A percentile compares a stretch with the other conserved stretches of the same genome.
phyloP scores from a whole-genome alignment of 352 stramenopile species.

The Globisporangium perplexum region DNA sequence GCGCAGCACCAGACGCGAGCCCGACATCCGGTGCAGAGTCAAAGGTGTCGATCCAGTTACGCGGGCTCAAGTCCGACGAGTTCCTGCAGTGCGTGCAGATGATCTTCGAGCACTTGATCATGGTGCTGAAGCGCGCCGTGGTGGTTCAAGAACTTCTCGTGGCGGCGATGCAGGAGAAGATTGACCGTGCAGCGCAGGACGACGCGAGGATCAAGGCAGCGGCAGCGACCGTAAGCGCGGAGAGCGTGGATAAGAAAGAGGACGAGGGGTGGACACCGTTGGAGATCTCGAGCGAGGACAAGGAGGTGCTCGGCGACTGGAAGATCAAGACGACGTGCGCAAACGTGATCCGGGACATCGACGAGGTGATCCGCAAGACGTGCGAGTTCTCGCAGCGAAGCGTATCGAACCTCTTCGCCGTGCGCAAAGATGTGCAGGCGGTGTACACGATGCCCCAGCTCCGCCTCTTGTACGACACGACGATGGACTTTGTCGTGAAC shows the following conservation, averaged over 20 bases:
- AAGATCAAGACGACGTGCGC: constrained; percentile 66
- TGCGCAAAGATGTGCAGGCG: constrained; percentile 84
- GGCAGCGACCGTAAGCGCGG: constrained; percentile 3
- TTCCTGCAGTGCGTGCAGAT: constrained; percentile 87
- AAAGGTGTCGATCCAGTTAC: constrained; percentile 81
- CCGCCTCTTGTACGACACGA: constrained; percentile 92
- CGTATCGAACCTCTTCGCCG: constrained; percentile 82
- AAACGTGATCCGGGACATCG: constrained; percentile 78
- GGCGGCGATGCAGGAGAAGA: constrained; percentile 70
- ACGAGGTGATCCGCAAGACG: constrained; percentile 80
- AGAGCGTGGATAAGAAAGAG: constrained; percentile 6
- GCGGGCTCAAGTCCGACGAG: constrained; percentile 73
- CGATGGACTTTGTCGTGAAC: constrained; percentile 89
- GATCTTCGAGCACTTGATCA: constrained; percentile 86
- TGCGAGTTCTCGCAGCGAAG: constrained; percentile 86
- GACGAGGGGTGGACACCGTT: constrained; percentile 28
- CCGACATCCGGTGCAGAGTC: constrained; percentile 33
- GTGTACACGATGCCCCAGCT: constrained; percentile 91
- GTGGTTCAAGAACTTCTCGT: constrained; percentile 70
- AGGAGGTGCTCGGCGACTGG: constrained; percentile 61
- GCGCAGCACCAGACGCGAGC: constrained; percentile 1
- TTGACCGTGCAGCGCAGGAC: constrained; percentile 35
- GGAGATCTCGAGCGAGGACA: constrained; percentile 34
- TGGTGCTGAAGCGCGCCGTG: constrained; percentile 74
- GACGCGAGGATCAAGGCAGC: constrained; percentile 21